Evolutionary conservation across 805 yeast genomes (phyloP).

Genomic region (Spathaspora gorwiae): DNA sequence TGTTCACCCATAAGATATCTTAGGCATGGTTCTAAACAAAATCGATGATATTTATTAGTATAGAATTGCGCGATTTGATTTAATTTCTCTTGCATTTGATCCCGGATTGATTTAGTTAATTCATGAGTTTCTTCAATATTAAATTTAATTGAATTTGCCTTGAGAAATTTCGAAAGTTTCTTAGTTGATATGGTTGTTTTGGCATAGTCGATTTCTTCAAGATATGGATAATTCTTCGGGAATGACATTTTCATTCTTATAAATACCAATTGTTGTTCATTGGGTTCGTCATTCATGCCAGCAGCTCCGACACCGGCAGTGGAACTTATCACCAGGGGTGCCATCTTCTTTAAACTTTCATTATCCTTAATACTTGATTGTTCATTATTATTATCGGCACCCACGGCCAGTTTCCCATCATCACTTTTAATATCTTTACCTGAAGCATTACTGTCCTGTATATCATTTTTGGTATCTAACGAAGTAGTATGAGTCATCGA

Average conservation of each 20-base stretch:
- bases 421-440: conserved; percentile 1
- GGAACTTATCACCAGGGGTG: background rate
- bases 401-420: background rate
- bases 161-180: conserved; percentile 15
- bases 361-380: background rate
- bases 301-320: background rate
- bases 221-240: conserved; percentile 68
- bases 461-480: background rate
- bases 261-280: conserved; percentile 49
- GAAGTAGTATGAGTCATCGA: background rate
- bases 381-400: conserved; percentile 6
- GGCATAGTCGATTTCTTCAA: conserved; percentile 36
- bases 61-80: conserved; percentile 53
- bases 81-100: conserved; percentile 49
- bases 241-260: conserved; percentile 66
- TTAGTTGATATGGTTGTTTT: conserved; percentile 8
- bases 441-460: background rate
- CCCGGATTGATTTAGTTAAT: conserved; percentile 43
- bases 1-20: conserved; percentile 79
- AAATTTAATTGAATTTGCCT: conserved; percentile 34
- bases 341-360: background rate
- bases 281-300: background rate
- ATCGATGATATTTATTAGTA: conserved; percentile 49
- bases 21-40: conserved; percentile 77
- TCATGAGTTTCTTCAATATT: conserved; percentile 79